phyloP scores from a whole-genome alignment of 257 asterid species.

The Thymus mandschuricus region DNA sequence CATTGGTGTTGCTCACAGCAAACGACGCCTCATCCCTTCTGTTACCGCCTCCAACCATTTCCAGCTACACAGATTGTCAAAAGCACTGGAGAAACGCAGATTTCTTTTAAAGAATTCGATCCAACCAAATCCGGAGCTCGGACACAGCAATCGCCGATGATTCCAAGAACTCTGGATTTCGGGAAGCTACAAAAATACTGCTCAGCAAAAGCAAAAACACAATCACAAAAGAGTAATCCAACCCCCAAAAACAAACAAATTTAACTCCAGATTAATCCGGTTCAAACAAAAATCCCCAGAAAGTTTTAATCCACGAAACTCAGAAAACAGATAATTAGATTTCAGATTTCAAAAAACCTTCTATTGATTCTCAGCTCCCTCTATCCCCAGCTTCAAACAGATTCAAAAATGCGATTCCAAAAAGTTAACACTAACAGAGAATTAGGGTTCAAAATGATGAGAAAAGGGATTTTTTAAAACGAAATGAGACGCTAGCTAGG shows the following conservation, averaged over 20 bases:
- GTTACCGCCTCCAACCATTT: conserved; percentile 90
- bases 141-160: conserved; percentile 22
- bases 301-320: conserved; percentile 26
- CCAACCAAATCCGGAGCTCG: conserved; percentile 31
- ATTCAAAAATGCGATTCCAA: conserved; percentile 33
- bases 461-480: not conserved
- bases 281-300: not conserved
- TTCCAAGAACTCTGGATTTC: conserved; percentile 17
- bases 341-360: conserved; percentile 22
- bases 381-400: conserved; percentile 21
- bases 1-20: conserved; percentile 75
- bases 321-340: conserved; percentile 16
- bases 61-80: conserved; percentile 27
- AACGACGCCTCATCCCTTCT: conserved; percentile 72
- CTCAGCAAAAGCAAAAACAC: conserved; percentile 7
- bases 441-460: conserved; percentile 36
- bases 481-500: conserved; percentile 17
- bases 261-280: conserved; percentile 14
- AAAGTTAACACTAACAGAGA: not conserved
- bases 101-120: not conserved
- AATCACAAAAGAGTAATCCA: conserved; percentile 25
- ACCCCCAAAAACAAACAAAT: not conserved
- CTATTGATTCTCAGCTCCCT: not conserved
- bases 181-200: conserved; percentile 26
- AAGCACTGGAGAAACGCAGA: conserved; percentile 25